Evolutionary conservation across 768 basidiomycete species (phyloP), one percentile per base, ranked within the genome.

Genomic region (Podaxis pistillaris): DNA sequence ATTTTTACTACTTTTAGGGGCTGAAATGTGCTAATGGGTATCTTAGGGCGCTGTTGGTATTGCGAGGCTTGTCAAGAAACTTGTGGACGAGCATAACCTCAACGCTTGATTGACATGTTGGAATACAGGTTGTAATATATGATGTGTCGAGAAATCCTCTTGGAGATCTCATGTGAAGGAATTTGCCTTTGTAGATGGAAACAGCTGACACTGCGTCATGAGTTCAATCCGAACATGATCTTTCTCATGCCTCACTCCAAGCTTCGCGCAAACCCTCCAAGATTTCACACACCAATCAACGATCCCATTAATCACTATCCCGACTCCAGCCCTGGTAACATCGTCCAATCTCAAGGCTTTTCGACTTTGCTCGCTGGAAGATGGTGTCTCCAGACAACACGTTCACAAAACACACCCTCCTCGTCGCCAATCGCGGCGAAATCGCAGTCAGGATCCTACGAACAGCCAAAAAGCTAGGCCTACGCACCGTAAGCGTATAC

Each of bases 341-440:
- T 17, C 22, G 8, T 5, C 22, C 11, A 24, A 22, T 26, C 22
- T 15, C 22, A 50, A 47, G 15, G n/a, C 11, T 6, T n/a, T 11
- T n/a, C n/a, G 46, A 24, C 7, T 9, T 38, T 9, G 38, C 38
- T 17, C 41, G 2, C 41, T 3, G 17, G 7, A 46, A 46, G 44
- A 46, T 46, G 44, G 19, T 5, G 22, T n/a, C 19, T 0, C n/a
- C 44, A 11, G 26, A 24, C 24, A 24, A 50, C 24, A 1, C 24
- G 4, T 71, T 69, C 62, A 41, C 64, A 62, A 64, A 62, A n/a
- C 81, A 85, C 65, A 86, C 81, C 64, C 75, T 89, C 0, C 79
- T 90, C 63, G 75, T 91, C 63, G 87, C 86, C 19, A 90, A 91
- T 70, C 84, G 88, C 26, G 89, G 88, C 46, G 89, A 91, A 71